phyloP scores from a whole-genome alignment of 1,284 basidiomycete genomes.

The Anthracocystis setariae region DNA sequence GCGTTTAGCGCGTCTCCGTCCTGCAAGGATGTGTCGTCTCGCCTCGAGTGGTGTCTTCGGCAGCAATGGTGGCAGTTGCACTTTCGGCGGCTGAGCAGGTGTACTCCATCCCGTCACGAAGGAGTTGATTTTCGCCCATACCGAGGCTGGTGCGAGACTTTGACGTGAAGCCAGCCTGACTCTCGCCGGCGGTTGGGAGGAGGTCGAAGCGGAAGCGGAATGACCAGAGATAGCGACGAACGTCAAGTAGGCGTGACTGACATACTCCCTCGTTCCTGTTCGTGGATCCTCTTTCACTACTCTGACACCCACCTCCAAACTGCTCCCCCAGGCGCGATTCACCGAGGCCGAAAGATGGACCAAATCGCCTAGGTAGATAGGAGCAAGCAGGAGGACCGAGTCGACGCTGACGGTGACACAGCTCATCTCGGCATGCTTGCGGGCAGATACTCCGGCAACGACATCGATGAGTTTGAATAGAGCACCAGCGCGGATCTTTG shows the following conservation, averaged over 20 bases:
- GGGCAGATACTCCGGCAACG: constrained; percentile 68
- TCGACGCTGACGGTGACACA: constrained; percentile 69
- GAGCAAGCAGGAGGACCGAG: constrained; percentile 62
- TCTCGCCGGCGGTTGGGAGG: constrained; percentile 29
- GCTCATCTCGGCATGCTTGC: constrained; percentile 66
- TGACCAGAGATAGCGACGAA: constrained; percentile 62
- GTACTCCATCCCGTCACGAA: constrained; percentile 9
- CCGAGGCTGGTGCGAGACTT: constrained; percentile 11
- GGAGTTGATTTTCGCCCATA: constrained; percentile 21
- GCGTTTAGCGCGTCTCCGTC: constrained; percentile 65
- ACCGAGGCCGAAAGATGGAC: constrained; percentile 67
- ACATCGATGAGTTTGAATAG: constrained; percentile 69
- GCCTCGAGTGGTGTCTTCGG: constrained; percentile 66
- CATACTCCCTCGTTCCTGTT: constrained; percentile 60
- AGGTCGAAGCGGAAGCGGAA: constrained; percentile 12
- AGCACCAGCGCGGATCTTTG: constrained; percentile 66
- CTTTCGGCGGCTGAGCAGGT: constrained; percentile 35
- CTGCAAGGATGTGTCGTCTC: constrained; percentile 68
- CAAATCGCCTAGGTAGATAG: constrained; percentile 54
- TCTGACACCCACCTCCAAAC: constrained; percentile 68
- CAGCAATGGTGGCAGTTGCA: constrained; percentile 54
- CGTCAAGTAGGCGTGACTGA: constrained; percentile 68
- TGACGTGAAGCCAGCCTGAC: constrained; percentile 50
- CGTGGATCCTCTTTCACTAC: constrained; percentile 64
- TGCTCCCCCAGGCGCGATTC: constrained; percentile 68